phyloP scores from a whole-genome alignment of 2,329 filamentous ascomycete species.

The Endocalyx cinctus region DNA sequence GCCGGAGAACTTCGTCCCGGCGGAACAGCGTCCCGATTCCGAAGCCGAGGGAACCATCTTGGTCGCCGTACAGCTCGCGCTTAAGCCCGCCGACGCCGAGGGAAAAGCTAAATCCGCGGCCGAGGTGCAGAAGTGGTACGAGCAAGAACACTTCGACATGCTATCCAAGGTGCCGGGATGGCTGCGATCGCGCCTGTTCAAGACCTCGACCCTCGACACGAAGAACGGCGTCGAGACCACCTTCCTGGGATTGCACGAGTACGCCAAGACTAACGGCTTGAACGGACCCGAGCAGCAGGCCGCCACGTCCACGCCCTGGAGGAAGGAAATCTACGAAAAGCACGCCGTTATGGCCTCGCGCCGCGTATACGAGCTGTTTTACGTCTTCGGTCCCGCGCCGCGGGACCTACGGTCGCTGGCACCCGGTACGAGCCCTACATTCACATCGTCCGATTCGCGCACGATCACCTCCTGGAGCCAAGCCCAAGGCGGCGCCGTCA shows the following conservation, averaged over 20 bases:
- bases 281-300: slow-evolving; percentile 60
- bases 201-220: slow-evolving; percentile 54
- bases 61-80: slow-evolving; percentile 55
- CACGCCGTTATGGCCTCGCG: slow-evolving; percentile 53
- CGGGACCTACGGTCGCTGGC: slow-evolving; percentile 61
- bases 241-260: slow-evolving; percentile 70
- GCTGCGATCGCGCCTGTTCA: slow-evolving; percentile 67
- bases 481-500: slow-evolving; percentile 32
- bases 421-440: slow-evolving; percentile 42
- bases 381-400: slow-evolving; percentile 72
- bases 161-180: slow-evolving; percentile 73
- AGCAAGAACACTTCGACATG: slow-evolving; percentile 69
- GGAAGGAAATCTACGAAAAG: slow-evolving; percentile 52
- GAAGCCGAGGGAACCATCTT: slow-evolving; percentile 57
- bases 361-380: slow-evolving; percentile 67
- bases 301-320: slow-evolving; percentile 58
- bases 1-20: slow-evolving; percentile 50
- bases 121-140: slow-evolving; percentile 64
- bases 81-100: slow-evolving; percentile 46
- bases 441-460: slow-evolving; percentile 48
- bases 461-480: slow-evolving; percentile 43
- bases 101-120: too few relatives aligned
- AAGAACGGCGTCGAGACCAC: slow-evolving; percentile 43
- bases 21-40: slow-evolving; percentile 56
- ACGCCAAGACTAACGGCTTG: slow-evolving; percentile 60